Evolutionary conservation across 2,329 filamentous ascomycete genomes (phyloP), one percentile per base, ranked within the genome.

Genomic region (Rachicladosporium sp.): DNA sequence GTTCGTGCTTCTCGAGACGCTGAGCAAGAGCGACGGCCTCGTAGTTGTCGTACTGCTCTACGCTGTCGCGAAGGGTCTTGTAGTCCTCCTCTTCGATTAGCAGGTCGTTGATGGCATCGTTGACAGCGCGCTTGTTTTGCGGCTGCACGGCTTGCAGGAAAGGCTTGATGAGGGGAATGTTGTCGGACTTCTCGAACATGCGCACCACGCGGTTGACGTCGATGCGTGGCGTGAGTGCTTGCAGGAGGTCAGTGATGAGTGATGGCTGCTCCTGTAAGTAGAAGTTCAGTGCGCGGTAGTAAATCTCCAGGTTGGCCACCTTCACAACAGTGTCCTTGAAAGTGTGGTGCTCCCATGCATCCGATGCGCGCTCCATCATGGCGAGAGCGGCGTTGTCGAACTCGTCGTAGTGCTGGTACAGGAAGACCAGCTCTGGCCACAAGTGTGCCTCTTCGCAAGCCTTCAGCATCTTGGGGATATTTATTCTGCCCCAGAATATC

Each of bases 251-350:
- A n/a, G 91, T 98, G 48, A 98, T 69, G 34, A 98, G 74, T 9
- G 89, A 85, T 29, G 91, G 91, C 61, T 98, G 91, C 65, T 98
- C 86, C 66, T 96, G 86, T 31, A 98, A 77, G 63, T 96, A 96
- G 67, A 95, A 95, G 69, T 89, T 93, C 58, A 96, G 74, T 21
- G 85, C 86, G 39, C 89, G 84, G 73, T 98, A 98, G 71, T 96
- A 98, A 55, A 98, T 98, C 66, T 98, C 93, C 56, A 98, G 68
- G 67, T 98, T 98, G 56, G 88, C 85, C 49, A 95, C 89, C 75
- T 98, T 98, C 66, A 94, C 79, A 42, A 94, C 74, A 37, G 93
- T 96, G 59, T 98, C 93, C 73, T 98, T 98, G 79, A 98, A 98
- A 36, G 93, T 91, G 61, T 95, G 87, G 67, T 98, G 91, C 63